Percentiles rank a stretch among this genome's conserved stretches.
Evolutionary conservation across 2,329 filamentous ascomycete species (phyloP).

Genomic region (Claviceps digitariae): DNA sequence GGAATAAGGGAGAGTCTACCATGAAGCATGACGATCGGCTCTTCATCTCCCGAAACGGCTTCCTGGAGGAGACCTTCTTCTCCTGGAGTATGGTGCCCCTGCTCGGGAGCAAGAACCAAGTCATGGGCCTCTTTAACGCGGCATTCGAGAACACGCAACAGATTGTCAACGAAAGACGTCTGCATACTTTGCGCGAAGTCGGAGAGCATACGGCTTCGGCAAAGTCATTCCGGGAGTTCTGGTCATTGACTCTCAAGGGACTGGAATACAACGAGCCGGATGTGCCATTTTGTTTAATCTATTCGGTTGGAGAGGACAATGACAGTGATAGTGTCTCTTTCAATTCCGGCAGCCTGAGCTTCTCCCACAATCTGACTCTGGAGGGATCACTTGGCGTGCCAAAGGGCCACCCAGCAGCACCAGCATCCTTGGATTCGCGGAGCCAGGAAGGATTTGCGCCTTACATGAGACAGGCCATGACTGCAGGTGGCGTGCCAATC

Average conservation of each 20-base stretch:
- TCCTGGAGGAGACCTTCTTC: conserved; percentile 66
- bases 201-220: conserved; percentile 60
- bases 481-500: conserved; percentile 21
- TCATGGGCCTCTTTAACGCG: conserved; percentile 65
- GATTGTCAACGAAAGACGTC: conserved; percentile 62
- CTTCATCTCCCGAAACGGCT: conserved; percentile 55
- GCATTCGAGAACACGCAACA: conserved; percentile 67
- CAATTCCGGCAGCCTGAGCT: conserved; percentile 48
- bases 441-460: conserved; percentile 24
- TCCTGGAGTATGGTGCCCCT: conserved; percentile 70
- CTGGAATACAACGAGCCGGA: conserved; percentile 57
- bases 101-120: conserved; percentile 56
- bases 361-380: conserved; percentile 42
- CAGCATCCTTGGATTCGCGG: conserved; percentile 22
- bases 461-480: conserved; percentile 26
- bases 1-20: conserved; percentile 56
- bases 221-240: conserved; percentile 59
- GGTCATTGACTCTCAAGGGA: conserved; percentile 52
- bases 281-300: conserved; percentile 36
- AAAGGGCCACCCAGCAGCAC: conserved; percentile 27
- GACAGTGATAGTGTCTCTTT: conserved; percentile 33
- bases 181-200: conserved; percentile 63
- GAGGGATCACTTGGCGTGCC: conserved; percentile 34
- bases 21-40: conserved; percentile 73
- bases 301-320: conserved; percentile 31